Evolutionary conservation across 352 stramenopile genomes (phyloP).

Genomic region (Pythium monospermum): DNA sequence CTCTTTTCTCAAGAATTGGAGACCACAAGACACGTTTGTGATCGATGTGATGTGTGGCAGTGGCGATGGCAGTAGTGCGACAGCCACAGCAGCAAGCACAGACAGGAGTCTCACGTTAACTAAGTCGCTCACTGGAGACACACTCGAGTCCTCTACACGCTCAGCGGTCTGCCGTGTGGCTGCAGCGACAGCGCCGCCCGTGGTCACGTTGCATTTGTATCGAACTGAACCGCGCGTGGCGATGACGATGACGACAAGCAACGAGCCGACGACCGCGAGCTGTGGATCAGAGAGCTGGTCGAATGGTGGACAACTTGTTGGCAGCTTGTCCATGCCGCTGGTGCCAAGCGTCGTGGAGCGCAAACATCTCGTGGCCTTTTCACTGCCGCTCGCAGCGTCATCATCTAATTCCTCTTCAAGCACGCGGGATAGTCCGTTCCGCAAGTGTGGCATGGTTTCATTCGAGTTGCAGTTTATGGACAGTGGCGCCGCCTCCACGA

Average conservation of each 20-base stretch:
- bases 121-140: too few relatives aligned
- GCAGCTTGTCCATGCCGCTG: constrained; percentile 3
- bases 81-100: too few relatives aligned
- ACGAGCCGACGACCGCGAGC: too few relatives aligned
- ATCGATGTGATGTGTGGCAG: background rate
- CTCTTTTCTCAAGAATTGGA: constrained; percentile 1
- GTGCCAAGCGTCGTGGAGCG: constrained; percentile 2
- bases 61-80: too few relatives aligned
- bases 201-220: too few relatives aligned
- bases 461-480: constrained; percentile 19
- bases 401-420: background rate
- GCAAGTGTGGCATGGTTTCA: constrained; percentile 9
- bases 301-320: constrained; percentile 1
- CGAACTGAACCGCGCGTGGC: too few relatives aligned
- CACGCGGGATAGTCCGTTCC: background rate
- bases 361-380: constrained; percentile 19
- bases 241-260: too few relatives aligned
- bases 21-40: constrained; percentile 3
- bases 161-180: too few relatives aligned
- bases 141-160: too few relatives aligned
- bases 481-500: background rate
- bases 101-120: too few relatives aligned
- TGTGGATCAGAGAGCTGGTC: too few relatives aligned
- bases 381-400: constrained; percentile 11
- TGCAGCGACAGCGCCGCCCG: too few relatives aligned